A percentile compares a stretch with the other conserved stretches of the same genome.
Conservation (phyloP, 768 basidiomycete genomes). For the Amanita jacksonii region DNA sequence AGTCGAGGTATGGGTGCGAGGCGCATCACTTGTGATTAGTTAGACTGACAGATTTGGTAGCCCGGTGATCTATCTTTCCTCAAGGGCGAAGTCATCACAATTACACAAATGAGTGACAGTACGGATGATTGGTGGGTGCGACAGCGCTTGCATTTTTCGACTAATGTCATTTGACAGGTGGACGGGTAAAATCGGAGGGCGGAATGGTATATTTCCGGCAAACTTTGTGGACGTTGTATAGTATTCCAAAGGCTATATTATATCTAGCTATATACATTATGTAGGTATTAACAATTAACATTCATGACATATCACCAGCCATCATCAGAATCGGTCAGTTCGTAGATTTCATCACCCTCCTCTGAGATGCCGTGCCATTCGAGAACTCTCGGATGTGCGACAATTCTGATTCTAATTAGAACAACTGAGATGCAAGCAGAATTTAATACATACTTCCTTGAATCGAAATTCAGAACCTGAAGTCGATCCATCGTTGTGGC, state of each 20-base stretch:
- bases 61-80: slow-evolving; percentile 65
- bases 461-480: slow-evolving; percentile 56
- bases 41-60: slow-evolving; percentile 26
- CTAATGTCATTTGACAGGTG: slow-evolving; percentile 40
- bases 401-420: slow-evolving; percentile 33
- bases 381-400: slow-evolving; percentile 54
- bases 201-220: slow-evolving; percentile 69
- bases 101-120: slow-evolving; percentile 61
- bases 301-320: too few relatives aligned
- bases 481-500: slow-evolving; percentile 58
- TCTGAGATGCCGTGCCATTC: slow-evolving; percentile 37
- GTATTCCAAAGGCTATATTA: too few relatives aligned
- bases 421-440: not conserved
- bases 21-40: slow-evolving; percentile 2
- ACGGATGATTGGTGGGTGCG: slow-evolving; percentile 57
- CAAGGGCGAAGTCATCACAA: slow-evolving; percentile 64
- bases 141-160: not conserved
- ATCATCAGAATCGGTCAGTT: slow-evolving; percentile 18
- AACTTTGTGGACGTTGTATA: slow-evolving; percentile 69
- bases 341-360: slow-evolving; percentile 10
- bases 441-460: slow-evolving; percentile 36
- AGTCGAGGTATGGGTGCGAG: slow-evolving; percentile 42
- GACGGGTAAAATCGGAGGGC: slow-evolving; percentile 56
- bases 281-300: too few relatives aligned
- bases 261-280: too few relatives aligned